phyloP scores from a whole-genome alignment of 768 basidiomycete species.

The Exidia glandulosa region DNA sequence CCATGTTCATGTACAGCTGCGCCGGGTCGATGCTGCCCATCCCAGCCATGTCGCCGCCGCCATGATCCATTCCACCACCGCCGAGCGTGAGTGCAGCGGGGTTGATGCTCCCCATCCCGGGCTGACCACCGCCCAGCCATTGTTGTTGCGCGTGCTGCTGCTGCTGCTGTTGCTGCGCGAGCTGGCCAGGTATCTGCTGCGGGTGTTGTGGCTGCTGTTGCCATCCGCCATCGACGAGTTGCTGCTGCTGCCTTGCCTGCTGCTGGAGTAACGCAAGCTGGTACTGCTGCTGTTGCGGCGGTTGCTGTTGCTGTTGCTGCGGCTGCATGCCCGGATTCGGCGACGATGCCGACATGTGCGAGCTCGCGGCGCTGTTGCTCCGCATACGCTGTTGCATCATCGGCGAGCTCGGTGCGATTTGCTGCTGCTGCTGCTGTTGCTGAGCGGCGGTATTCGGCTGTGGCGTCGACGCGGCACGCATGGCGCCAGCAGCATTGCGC shows the following conservation, averaged over 20 bases:
- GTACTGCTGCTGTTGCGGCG: slow-evolving; percentile 9
- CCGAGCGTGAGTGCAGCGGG: not conserved
- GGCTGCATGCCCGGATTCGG: slow-evolving; percentile 4
- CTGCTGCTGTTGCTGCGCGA: slow-evolving; percentile 6
- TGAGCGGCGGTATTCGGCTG: not conserved
- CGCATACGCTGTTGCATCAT: not conserved
- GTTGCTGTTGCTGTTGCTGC: slow-evolving; percentile 12
- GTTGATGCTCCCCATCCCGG: slow-evolving; percentile 23
- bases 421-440: not conserved
- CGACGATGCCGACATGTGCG: not conserved
- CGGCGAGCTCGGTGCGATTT: not conserved
- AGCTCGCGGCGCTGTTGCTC: not conserved
- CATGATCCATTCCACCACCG: not conserved
- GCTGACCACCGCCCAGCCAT: no score
- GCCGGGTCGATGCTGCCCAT: not conserved
- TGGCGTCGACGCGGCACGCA: not conserved
- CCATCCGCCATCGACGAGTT: not conserved
- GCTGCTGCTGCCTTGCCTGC: not conserved
- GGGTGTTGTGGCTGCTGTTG: not conserved
- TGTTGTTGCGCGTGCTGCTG: slow-evolving; percentile 21
- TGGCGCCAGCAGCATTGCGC: not conserved
- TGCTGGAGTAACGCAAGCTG: not conserved
- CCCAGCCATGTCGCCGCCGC: not conserved
- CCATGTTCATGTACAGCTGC: not conserved
- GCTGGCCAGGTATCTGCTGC: slow-evolving; percentile 6